Base-by-base conservation (phyloP, 345 rosid species). In the Brassica incana region DNA sequence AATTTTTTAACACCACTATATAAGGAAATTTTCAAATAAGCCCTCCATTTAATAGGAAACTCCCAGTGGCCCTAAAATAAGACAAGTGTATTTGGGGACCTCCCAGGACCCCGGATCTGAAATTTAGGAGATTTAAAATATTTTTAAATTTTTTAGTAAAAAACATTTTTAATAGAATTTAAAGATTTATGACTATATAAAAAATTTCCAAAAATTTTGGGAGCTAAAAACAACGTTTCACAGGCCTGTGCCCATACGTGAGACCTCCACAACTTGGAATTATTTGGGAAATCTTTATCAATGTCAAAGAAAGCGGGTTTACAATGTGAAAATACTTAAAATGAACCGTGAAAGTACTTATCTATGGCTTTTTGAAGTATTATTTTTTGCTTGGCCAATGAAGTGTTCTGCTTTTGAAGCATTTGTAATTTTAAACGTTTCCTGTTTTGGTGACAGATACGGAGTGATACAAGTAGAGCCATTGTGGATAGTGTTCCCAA, bases 401-500 rank as follows among this genome's bases (percentile, higher is more conserved):
- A 43, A 0, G 50, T 43, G n/a, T 43, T 20, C 14, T 23, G 5
- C 5, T 59, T 18, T 59, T 59, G 4, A 20, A 20, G 12, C 32
- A 20, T 59, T 20, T 59, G 32, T 59, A 59, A 59, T 9, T 18
- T 20, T 20, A 23, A 14, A 14, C 2, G 0, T 59, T 59, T 54
- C 25, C 33, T 4, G 30, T 9, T 63, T 72, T 10, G 63, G 20
- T 67, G 74, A 67, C 78, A 79, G 99, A 83, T 91, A 95, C 32
- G 99, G 90, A 8, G 99, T 95, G 85, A 95, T 95, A 12, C 99
- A 93, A 81, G 45, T 69, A 27, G 86, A 91, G 83, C 98, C 99
- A 2, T 79, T 95, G 65, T 95, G 99, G 99, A 95, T 95, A 59
- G 97, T 95, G 83, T 95, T 95, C 72, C 98, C 99, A 0, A 73